phyloP scores from a whole-genome alignment of 2,329 filamentous ascomycete species.

The Claviceps cyperi region DNA sequence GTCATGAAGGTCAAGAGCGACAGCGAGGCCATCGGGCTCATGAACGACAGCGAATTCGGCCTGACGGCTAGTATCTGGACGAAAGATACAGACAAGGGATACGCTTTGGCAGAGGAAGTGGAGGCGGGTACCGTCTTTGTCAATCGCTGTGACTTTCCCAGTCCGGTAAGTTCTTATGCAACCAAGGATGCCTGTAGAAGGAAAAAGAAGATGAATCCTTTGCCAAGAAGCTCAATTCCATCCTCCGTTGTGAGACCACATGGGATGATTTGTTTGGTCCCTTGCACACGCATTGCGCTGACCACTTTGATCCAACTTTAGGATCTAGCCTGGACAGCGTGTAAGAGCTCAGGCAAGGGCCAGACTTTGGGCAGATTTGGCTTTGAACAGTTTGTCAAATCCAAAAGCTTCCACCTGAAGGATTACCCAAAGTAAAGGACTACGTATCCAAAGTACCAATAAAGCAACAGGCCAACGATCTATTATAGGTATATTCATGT shows the following conservation, averaged over 20 bases:
- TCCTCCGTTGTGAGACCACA: neutral
- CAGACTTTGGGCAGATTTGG: conserved; percentile 80
- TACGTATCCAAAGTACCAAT: neutral
- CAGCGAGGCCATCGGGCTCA: conserved; percentile 64
- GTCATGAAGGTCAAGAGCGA: conserved; percentile 76
- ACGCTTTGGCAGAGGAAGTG: conserved; percentile 63
- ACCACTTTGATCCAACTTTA: conserved; percentile 18
- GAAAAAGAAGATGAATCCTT: neutral
- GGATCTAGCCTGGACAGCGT: conserved; percentile 93
- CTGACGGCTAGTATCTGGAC: conserved; percentile 97
- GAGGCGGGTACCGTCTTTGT: conserved; percentile 95
- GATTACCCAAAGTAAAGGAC: conserved; percentile 48
- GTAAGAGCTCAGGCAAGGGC: conserved; percentile 92
- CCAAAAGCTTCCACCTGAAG: conserved; percentile 93
- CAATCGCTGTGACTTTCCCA: conserved; percentile 85
- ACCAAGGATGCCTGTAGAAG: too few relatives aligned
- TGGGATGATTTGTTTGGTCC: neutral
- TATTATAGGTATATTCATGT: neutral
- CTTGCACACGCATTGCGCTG: neutral
- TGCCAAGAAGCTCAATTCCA: neutral
- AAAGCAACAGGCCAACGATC: neutral
- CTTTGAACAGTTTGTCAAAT: conserved; percentile 89
- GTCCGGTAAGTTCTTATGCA: conserved; percentile 50
- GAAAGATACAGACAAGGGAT: conserved; percentile 63
- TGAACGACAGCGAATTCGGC: conserved; percentile 93